Evolutionary conservation across 148 eudicot genomes (phyloP).

Genomic region (Vaccinium macrocarpon): DNA sequence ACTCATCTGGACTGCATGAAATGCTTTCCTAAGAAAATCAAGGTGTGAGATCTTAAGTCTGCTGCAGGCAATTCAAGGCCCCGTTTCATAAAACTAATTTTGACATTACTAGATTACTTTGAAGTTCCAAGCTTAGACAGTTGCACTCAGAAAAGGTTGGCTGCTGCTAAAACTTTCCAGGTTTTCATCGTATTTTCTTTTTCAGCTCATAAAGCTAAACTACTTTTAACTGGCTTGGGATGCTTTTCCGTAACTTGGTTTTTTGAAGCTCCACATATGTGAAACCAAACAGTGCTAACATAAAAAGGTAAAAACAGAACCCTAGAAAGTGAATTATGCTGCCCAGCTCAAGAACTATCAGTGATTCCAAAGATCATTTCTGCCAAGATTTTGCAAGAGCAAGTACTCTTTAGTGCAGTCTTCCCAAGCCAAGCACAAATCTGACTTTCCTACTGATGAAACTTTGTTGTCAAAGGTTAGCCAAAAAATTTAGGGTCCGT

Average conservation of each 20-base stretch:
- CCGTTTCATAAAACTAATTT: neutral
- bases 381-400: constrained; percentile 4
- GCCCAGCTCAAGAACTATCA: neutral
- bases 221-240: neutral
- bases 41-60: neutral
- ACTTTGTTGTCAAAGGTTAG: neutral
- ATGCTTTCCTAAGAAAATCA: neutral
- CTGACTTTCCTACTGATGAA: neutral
- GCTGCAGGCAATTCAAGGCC: neutral
- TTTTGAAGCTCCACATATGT: neutral
- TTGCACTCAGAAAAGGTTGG: neutral
- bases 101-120: neutral
- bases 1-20: neutral
- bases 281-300: neutral
- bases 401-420: neutral
- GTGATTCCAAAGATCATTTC: neutral
- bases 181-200: neutral
- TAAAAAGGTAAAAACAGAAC: neutral
- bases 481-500: too few relatives aligned
- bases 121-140: neutral
- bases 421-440: neutral
- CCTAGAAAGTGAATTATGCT: neutral
- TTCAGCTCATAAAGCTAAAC: neutral
- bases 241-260: neutral
- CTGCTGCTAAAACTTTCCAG: neutral